These are phyloP conservation scores for Taiozyma sp. DNA, from an alignment of 1,139 yeast genomes.

Conservation along the genomic window DNA sequence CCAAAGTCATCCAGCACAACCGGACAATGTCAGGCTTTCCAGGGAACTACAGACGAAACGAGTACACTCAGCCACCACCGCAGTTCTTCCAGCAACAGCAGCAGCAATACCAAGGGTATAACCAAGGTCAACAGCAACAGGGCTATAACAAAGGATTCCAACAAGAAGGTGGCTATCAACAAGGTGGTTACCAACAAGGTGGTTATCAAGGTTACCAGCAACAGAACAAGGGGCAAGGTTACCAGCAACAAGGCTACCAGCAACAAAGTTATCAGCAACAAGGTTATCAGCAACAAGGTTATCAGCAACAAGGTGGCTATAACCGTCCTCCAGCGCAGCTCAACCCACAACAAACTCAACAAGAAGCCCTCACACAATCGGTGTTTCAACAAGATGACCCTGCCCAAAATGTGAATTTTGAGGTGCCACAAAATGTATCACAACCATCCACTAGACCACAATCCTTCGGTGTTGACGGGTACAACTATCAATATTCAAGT, in stretches of 20 bases:
- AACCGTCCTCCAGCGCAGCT: constrained; percentile 11
- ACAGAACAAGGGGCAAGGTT: constrained; percentile 9
- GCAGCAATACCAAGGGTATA: constrained; percentile 2
- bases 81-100: constrained; percentile 4
- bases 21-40: not conserved
- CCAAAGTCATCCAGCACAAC: not conserved
- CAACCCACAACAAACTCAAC: constrained; percentile 8
- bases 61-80: not conserved
- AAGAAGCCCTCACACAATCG: constrained; percentile 13
- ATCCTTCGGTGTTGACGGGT: constrained; percentile 28
- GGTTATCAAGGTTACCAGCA: constrained; percentile 4
- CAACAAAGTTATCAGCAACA: constrained; percentile 14
- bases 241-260: constrained; percentile 26
- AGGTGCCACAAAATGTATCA: constrained; percentile 10
- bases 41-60: not conserved
- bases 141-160: constrained; percentile 23
- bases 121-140: constrained; percentile 11
- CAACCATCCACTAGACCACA: constrained; percentile 32
- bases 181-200: constrained; percentile 6
- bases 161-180: constrained; percentile 14
- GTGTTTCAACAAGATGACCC: constrained; percentile 15
- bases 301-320: constrained; percentile 4
- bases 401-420: constrained; percentile 9
- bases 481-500: constrained; percentile 59
- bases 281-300: constrained; percentile 26